Evolutionary conservation across 78 protist genomes (phyloP).

Genomic region (Ministeria vibrans): DNA sequence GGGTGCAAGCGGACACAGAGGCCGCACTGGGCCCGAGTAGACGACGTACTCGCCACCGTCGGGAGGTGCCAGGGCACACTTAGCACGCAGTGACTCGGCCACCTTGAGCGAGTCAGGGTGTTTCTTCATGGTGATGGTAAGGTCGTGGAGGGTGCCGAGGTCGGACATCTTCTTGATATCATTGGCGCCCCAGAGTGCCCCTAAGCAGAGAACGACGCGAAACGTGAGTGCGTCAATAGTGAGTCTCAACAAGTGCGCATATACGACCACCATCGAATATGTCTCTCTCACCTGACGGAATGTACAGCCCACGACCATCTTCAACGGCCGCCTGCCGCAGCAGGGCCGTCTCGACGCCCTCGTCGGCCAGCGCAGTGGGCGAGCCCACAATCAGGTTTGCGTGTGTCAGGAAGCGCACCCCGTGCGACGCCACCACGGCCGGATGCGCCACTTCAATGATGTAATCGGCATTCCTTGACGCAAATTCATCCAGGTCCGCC

Average conservation of each 20-base stretch:
- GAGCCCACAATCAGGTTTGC: too few species aligned
- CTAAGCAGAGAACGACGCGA: too few species aligned
- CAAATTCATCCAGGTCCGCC: too few species aligned
- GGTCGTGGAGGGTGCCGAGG: constrained; percentile 14
- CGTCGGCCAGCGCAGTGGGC: constrained; percentile 40
- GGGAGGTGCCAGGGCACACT: background rate
- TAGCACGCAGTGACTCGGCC: background rate
- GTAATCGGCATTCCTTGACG: too few species aligned
- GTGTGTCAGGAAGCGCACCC: too few species aligned
- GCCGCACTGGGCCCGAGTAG: constrained; percentile 40
- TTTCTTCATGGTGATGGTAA: constrained; percentile 39
- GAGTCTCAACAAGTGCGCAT: too few species aligned
- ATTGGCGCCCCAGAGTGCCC: constrained; percentile 52
- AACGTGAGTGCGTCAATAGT: too few species aligned
- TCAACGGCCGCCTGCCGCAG: background rate
- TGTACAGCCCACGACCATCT: background rate
- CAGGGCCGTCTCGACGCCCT: background rate
- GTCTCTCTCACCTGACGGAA: too few species aligned
- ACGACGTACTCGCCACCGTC: constrained; percentile 1
- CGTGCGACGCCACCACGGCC: too few species aligned
- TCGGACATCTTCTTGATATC: constrained; percentile 45
- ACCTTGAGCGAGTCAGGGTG: constrained; percentile 18
- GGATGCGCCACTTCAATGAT: too few species aligned
- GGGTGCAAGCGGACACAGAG: constrained; percentile 43
- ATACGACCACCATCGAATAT: too few species aligned